These are phyloP conservation scores for Trichoderma sp. DNA, from an alignment of 2,329 filamentous ascomycete genomes.

Conservation along the genomic window DNA sequence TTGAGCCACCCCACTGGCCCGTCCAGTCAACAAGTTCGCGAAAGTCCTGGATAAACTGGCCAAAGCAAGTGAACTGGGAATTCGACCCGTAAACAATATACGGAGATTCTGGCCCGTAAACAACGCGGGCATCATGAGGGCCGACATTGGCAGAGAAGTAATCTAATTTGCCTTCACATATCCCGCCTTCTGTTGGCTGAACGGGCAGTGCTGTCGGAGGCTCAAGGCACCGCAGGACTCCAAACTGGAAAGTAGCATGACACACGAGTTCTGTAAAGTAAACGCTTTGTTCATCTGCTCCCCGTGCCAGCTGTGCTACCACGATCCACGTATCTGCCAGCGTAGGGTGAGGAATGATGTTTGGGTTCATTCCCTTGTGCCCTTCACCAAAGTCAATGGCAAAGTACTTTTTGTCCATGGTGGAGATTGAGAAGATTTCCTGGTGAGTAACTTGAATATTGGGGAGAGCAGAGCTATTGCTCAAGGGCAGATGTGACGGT, in stretches of 20 bases:
- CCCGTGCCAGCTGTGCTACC: constrained; percentile 45
- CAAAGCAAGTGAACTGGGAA: constrained; percentile 53
- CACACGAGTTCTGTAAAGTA: constrained; percentile 48
- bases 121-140: constrained; percentile 57
- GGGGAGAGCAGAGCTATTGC: neutral
- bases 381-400: constrained; percentile 43
- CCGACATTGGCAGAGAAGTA: constrained; percentile 46
- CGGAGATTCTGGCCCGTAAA: constrained; percentile 50
- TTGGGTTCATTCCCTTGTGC: constrained; percentile 49
- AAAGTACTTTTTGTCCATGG: constrained; percentile 47
- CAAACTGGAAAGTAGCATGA: constrained; percentile 44
- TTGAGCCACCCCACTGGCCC: constrained; percentile 25
- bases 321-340: constrained; percentile 48
- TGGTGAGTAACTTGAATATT: constrained; percentile 27
- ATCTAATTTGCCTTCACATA: constrained; percentile 44
- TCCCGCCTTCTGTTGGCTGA: constrained; percentile 41
- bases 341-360: constrained; percentile 54
- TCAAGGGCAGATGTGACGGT: neutral
- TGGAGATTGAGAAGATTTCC: constrained; percentile 47
- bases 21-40: constrained; percentile 46
- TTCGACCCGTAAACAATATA: constrained; percentile 56
- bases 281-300: constrained; percentile 26
- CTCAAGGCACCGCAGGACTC: constrained; percentile 43
- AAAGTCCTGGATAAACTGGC: constrained; percentile 56
- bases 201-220: constrained; percentile 45